A percentile compares a stretch with the other conserved stretches of the same genome.
Evolutionary conservation across 306 rosid species (phyloP).

Genomic region (Cucumis melo): DNA sequence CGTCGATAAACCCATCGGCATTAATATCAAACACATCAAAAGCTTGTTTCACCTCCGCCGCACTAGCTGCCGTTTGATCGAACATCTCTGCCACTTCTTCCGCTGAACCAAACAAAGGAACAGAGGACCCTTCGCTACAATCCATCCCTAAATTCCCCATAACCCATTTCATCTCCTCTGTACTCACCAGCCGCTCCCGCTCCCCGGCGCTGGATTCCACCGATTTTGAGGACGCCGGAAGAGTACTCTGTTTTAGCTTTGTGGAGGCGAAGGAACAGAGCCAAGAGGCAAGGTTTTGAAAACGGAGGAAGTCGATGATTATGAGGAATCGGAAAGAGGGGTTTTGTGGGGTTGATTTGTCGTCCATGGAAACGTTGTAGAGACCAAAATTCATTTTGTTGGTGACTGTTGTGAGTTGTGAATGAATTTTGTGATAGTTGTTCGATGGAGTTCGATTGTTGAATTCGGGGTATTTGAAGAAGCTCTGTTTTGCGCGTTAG

Average conservation of each 20-base stretch:
- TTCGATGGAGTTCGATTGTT: background rate
- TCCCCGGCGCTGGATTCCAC: background rate
- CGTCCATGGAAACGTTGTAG: background rate
- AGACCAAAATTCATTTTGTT: background rate
- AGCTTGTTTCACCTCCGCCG: slow-evolving; percentile 23
- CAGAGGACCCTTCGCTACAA: background rate
- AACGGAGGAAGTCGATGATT: background rate
- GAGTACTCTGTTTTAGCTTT: background rate
- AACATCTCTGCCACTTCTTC: slow-evolving; percentile 10
- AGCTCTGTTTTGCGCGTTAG: background rate
- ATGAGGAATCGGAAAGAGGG: background rate
- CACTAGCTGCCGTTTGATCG: slow-evolving; percentile 11
- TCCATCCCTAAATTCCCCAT: slow-evolving; percentile 20
- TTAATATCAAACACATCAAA: slow-evolving; percentile 33
- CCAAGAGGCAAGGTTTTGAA: background rate
- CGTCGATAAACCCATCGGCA: slow-evolving; percentile 30
- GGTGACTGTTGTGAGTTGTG: too few species aligned
- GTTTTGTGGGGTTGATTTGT: background rate
- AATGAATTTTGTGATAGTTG: background rate
- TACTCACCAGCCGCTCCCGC: background rate
- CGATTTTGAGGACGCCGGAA: background rate
- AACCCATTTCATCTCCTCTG: background rate
- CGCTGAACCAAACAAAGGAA: background rate
- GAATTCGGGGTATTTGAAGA: background rate
- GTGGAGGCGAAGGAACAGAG: background rate